Conservation (phyloP, 345 rosid species). For the Lenwebbia sp. region DNA sequence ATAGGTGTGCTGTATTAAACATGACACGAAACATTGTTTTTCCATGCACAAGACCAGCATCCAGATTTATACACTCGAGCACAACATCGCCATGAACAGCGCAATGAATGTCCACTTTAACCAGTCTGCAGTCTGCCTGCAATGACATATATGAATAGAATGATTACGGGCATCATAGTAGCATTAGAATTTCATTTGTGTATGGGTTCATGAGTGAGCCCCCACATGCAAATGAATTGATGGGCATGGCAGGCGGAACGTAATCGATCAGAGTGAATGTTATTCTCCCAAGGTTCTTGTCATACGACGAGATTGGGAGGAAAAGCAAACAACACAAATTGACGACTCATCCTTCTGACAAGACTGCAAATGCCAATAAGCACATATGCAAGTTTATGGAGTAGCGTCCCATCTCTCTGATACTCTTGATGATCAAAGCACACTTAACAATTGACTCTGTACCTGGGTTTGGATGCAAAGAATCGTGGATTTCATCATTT, state of each 20-base stretch:
- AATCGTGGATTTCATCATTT: no score
- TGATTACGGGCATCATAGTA: neutral
- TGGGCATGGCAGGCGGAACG: neutral
- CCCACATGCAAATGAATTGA: neutral
- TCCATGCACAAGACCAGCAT: constrained; percentile 60
- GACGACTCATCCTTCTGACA: neutral
- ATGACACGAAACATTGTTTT: constrained; percentile 67
- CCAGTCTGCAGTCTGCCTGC: constrained; percentile 71
- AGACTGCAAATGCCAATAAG: neutral
- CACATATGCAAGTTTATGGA: neutral
- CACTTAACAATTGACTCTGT: neutral
- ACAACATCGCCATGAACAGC: constrained; percentile 82
- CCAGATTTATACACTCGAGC: constrained; percentile 64
- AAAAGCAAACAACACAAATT: neutral
- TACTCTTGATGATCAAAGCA: neutral
- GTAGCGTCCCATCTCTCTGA: neutral
- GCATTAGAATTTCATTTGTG: neutral
- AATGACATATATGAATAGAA: neutral
- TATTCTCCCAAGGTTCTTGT: neutral
- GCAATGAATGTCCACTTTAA: constrained; percentile 79
- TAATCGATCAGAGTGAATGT: neutral
- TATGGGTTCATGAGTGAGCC: neutral
- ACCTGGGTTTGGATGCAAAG: neutral
- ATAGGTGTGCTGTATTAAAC: constrained; percentile 79
- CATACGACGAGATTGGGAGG: neutral